Base-by-base conservation (phyloP, 768 basidiomycete genomes). In the Termitomyces sp. region DNA sequence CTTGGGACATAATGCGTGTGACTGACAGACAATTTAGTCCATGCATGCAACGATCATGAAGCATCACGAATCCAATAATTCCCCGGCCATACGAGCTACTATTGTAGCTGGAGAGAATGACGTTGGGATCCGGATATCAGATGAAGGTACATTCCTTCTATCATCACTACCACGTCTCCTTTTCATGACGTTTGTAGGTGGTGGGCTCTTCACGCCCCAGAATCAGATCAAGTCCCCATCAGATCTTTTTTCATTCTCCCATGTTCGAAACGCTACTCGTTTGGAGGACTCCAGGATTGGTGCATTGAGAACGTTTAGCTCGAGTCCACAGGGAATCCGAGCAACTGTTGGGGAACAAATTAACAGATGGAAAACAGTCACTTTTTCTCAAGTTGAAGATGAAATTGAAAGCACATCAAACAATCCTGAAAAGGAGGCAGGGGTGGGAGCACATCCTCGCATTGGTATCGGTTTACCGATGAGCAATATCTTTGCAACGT, bases 191-290 rank as follows among this genome's bases (percentile, higher is more conserved):
- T 44, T 54, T 40, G 4, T 67, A 88, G 93, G 91, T 38, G 90
- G 91, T 3, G 92, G 92, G 1, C 77, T 94, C 8, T 68, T 73
- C 45, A 77, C 74, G 20, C 66, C 79, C 7, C 72, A 80, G 56
- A 73, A 70, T 58, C 68, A 66, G 47, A 79, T 90, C 51, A 77
- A 76, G 58, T 78, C 77, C 1, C 85, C 92, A 0, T 82, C 86
- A 20, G 92, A 94, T 67, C 76, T 94, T 6, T 93, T 92, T 71
- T 94, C 92, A 4, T 94, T 95, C 74, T 94, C 92, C 4, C 92
- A 94, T 70, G 68, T 87, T 28, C 83, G 92, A 10, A 92, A 92
- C 65, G 83, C 87, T 1, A 75, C 83, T 22, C 79, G 90, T 50
- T 71, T 94, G 70, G 80, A 88, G 52, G 72, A 80, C 64, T 79